Conservation (phyloP, 2,329 filamentous ascomycete genomes). For the Colletotrichum cuscutae region DNA sequence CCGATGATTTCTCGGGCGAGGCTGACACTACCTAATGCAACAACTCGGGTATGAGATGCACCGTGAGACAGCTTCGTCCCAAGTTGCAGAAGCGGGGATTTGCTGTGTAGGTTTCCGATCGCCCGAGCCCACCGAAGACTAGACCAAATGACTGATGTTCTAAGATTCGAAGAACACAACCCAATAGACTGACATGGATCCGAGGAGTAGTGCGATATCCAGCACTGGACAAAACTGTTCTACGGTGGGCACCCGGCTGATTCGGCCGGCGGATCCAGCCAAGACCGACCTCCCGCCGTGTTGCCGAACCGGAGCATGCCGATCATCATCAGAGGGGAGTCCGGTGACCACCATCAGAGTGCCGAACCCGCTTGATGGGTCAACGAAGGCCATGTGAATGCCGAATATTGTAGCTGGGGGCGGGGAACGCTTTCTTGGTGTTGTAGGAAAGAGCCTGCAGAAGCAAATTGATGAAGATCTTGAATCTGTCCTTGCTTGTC, state of each 20-base stretch:
- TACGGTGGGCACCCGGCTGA: constrained; percentile 1
- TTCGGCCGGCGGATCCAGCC: constrained; percentile 22
- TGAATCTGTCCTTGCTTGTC: background rate
- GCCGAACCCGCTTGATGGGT: background rate
- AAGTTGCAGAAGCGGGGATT: constrained; percentile 23
- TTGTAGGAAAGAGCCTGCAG: background rate
- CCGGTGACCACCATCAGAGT: background rate
- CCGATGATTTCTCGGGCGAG: constrained; percentile 16
- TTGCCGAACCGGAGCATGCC: constrained; percentile 28
- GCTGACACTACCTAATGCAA: constrained; percentile 27
- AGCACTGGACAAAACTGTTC: background rate
- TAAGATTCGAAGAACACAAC: constrained; percentile 9
- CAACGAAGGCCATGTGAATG: background rate
- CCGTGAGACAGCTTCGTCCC: constrained; percentile 35
- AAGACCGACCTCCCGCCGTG: constrained; percentile 25
- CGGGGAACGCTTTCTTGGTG: background rate
- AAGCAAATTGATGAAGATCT: background rate
- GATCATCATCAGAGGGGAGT: constrained; percentile 23
- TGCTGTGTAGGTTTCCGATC: constrained; percentile 31
- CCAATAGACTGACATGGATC: background rate
- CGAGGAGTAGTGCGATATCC: background rate
- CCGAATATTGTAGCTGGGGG: background rate
- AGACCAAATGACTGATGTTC: constrained; percentile 16
- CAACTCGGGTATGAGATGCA: constrained; percentile 31
- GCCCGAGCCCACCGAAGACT: constrained; percentile 31